These are phyloP conservation scores for Coniosporium uncinatum DNA, from an alignment of 2,329 filamentous ascomycete genomes.

Conservation along the genomic window DNA sequence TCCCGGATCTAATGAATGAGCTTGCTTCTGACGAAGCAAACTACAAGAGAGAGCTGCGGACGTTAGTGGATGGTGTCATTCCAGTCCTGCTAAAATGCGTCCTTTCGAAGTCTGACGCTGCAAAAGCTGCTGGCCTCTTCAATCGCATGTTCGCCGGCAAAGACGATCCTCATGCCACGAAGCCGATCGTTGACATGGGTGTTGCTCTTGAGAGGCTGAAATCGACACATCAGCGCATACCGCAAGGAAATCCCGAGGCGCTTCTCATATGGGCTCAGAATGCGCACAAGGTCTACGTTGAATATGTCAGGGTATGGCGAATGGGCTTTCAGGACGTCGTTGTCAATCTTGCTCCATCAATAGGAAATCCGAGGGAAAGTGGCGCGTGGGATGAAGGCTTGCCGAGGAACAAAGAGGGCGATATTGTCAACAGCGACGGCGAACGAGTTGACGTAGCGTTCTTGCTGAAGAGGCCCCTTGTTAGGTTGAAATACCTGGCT, in stretches of 20 bases:
- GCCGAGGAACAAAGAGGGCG: conserved; percentile 52
- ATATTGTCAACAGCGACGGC: conserved; percentile 65
- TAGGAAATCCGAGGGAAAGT: conserved; percentile 32
- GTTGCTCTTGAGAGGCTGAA: conserved; percentile 82
- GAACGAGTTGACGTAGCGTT: conserved; percentile 94
- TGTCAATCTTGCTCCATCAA: conserved; percentile 79
- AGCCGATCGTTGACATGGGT: conserved; percentile 93
- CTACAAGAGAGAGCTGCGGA: conserved; percentile 88
- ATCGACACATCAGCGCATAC: conserved; percentile 73
- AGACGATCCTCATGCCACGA: conserved; percentile 62
- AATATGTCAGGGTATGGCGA: conserved; percentile 85
- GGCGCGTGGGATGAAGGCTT: conserved; percentile 48
- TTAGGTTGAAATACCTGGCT: conserved; percentile 81
- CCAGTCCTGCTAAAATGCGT: conserved; percentile 87
- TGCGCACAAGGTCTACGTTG: conserved; percentile 72
- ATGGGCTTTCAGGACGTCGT: conserved; percentile 93
- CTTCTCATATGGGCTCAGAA: conserved; percentile 79
- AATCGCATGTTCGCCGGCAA: conserved; percentile 41
- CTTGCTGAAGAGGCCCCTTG: conserved; percentile 81
- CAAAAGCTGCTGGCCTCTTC: conserved; percentile 62
- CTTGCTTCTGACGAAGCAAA: conserved; percentile 79
- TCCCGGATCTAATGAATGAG: conserved; percentile 73
- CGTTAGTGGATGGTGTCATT: conserved; percentile 90
- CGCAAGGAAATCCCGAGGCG: conserved; percentile 63
- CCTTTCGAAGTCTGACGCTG: conserved; percentile 63